Evolutionary conservation across 345 rosid genomes (phyloP).

Genomic region (Brassica carinata): DNA sequence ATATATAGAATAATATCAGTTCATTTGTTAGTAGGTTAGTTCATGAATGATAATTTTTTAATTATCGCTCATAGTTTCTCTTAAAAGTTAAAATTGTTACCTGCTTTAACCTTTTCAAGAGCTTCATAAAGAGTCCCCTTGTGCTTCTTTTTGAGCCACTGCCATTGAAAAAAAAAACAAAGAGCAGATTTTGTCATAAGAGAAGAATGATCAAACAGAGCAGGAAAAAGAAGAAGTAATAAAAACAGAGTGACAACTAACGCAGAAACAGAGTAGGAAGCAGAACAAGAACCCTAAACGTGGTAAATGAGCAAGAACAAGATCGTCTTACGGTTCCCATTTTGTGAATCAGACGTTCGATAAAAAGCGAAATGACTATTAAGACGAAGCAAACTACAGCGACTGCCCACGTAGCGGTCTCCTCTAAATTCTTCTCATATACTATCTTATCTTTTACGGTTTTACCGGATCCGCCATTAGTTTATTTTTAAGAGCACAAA

Average conservation of each 20-base stretch:
- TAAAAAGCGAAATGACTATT: conserved; percentile 50
- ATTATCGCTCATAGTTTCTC: neutral
- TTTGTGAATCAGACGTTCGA: conserved; percentile 55
- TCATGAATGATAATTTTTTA: too few relatives aligned
- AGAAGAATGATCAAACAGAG: neutral
- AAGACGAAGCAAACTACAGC: conserved; percentile 74
- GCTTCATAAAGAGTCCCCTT: neutral
- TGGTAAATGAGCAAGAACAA: too few relatives aligned
- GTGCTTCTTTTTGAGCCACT: neutral
- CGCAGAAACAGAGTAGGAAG: neutral
- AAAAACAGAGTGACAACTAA: neutral
- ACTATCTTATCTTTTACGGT: neutral
- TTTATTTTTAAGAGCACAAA: too few relatives aligned
- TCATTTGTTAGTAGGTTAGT: too few relatives aligned
- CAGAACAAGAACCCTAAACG: conserved; percentile 41
- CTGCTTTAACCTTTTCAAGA: neutral
- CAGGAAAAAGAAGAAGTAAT: neutral
- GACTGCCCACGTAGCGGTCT: conserved; percentile 86
- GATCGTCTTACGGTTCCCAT: conserved; percentile 36
- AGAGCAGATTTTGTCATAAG: neutral
- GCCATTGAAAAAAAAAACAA: neutral
- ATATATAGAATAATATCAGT: neutral
- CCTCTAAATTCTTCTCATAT: conserved; percentile 48
- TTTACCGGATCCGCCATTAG: conserved; percentile 22
- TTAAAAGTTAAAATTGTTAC: neutral